Evolutionary conservation across 495 filamentous ascomycete species (phyloP).

Genomic region (Hyaloscypha hepaticicola): DNA sequence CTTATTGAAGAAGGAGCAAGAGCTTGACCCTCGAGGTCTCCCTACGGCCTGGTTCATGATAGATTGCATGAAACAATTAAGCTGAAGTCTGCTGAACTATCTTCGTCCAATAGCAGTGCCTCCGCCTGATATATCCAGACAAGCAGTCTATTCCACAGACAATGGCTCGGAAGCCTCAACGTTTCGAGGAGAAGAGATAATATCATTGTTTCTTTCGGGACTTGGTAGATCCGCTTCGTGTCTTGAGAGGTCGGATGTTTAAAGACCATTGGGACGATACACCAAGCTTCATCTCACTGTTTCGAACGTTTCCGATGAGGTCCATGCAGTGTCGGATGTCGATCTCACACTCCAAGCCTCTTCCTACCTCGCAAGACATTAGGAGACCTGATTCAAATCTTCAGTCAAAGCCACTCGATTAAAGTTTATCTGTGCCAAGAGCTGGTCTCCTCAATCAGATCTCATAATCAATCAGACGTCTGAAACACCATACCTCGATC

Average conservation of each 20-base stretch:
- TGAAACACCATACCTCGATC: slow-evolving; percentile 29
- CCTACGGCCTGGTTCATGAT: slow-evolving; percentile 19
- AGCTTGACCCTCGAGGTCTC: slow-evolving; percentile 4
- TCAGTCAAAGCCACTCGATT: slow-evolving; percentile 28
- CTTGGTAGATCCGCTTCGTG: slow-evolving; percentile 23
- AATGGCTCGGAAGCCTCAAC: slow-evolving; percentile 26
- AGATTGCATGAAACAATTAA: slow-evolving; percentile 23
- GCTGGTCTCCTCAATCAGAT: slow-evolving; percentile 16
- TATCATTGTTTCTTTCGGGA: slow-evolving; percentile 25
- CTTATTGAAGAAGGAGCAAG: slow-evolving; percentile 4
- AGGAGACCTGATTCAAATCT: slow-evolving; percentile 23
- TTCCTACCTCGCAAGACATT: slow-evolving; percentile 21
- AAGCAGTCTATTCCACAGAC: slow-evolving; percentile 18
- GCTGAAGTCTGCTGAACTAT: slow-evolving; percentile 26
- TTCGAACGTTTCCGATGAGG: slow-evolving; percentile 31
- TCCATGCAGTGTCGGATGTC: slow-evolving; percentile 33
- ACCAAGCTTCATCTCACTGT: slow-evolving; percentile 32
- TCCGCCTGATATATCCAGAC: slow-evolving; percentile 25
- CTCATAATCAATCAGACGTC: slow-evolving; percentile 20
- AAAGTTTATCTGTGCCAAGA: slow-evolving; percentile 27
- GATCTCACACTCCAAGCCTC: slow-evolving; percentile 21
- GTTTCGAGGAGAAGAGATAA: slow-evolving; percentile 28
- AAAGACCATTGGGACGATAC: slow-evolving; percentile 25
- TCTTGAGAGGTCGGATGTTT: slow-evolving; percentile 29
- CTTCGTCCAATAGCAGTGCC: slow-evolving; percentile 25